phyloP scores from a whole-genome alignment of 495 filamentous ascomycete genomes.

The Penicillium odoratum region DNA sequence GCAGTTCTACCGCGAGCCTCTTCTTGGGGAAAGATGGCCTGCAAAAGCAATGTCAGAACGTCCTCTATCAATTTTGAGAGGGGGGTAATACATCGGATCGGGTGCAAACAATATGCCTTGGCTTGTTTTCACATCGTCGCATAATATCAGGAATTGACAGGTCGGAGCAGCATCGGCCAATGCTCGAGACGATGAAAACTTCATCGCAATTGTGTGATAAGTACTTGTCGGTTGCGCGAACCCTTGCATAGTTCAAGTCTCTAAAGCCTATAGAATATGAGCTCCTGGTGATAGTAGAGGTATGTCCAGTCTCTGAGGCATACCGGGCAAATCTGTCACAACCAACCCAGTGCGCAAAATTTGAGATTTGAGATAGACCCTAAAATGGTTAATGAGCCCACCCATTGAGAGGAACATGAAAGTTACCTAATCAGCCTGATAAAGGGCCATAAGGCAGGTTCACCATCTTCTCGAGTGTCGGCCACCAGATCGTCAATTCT shows the following conservation, averaged over 20 bases:
- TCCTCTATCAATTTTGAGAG: background rate
- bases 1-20: background rate
- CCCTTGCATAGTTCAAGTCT: constrained; percentile 33
- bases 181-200: constrained; percentile 29
- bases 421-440: constrained; percentile 33
- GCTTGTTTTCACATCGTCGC: background rate
- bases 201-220: constrained; percentile 27
- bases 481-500: constrained; percentile 23
- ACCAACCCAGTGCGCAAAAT: constrained; percentile 31
- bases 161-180: constrained; percentile 23
- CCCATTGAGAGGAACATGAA: background rate
- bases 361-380: constrained; percentile 33
- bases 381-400: constrained; percentile 1
- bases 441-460: constrained; percentile 33
- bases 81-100: background rate
- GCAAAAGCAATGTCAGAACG: background rate
- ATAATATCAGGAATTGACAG: constrained; percentile 1
- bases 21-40: background rate
- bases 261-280: constrained; percentile 19
- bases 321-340: constrained; percentile 38
- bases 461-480: background rate
- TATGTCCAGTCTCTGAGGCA: background rate
- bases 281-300: background rate
- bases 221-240: constrained; percentile 28
- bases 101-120: constrained; percentile 2